Base-by-base conservation (phyloP, 2,329 filamentous ascomycete species). In the Phymatotrichopsis omnivora region DNA sequence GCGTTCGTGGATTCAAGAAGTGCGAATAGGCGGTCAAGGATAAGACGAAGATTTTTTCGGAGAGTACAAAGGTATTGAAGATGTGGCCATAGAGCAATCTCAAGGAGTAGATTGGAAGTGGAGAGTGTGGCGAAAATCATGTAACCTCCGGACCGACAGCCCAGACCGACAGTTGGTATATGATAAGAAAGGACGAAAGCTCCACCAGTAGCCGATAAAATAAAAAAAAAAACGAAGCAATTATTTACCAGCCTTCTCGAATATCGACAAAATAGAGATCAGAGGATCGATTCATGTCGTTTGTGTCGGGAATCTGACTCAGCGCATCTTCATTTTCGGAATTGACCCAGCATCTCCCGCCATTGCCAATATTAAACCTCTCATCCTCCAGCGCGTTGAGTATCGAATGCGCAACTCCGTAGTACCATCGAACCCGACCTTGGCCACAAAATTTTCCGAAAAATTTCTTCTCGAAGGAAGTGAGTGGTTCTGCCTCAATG, bases 111-210 rank as follows among this genome's bases (percentile, higher is more conserved):
- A n/a, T n/a, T n/a, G n/a, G n/a, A n/a, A n/a, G 5, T 25, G 5
- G 32, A 11, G 19, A 51, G 42, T 28, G 40, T n/a, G 7, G 24
- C 32, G 46, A 67, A 69, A 12, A 69, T 60, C n/a, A 64, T 60
- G 46, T 69, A 70, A 3, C 65, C 66, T 2, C 66, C 66, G 29
- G 63, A 64, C 27, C 62, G 57, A 34, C 62, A 68, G 0, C 66
- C 66, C 1, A 69, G 57, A 1, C 68, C 67, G 0, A 69, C 65
- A 1, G 67, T 69, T 0, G 68, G 68, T 0, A 67, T 69, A 50
- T 62, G 66, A 49, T 58, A 69, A 7, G 63, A 65, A 14, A 69
- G 49, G 7, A 65, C 58, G 39, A 67, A 68, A 0, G 65, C 63
- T 2, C 65, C 65, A 4, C 20, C 61, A 64, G 12, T 55, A 62